Base-by-base conservation (phyloP, 768 basidiomycete species). In the Lentinula detonsa region DNA sequence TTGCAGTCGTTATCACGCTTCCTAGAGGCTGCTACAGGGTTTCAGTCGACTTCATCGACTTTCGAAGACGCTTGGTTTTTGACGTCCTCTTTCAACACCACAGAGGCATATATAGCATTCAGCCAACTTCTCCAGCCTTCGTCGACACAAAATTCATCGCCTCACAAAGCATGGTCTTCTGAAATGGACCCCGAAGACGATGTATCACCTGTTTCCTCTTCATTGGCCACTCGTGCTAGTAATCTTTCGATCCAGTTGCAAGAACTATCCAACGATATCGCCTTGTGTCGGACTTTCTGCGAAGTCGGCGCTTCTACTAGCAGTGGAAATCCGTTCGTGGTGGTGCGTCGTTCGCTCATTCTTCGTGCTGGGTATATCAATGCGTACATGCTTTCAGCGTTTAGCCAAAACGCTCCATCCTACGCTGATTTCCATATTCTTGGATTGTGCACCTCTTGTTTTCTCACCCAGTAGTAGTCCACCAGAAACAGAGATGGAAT, bases 381-480 rank as follows among this genome's bases (percentile, higher is more conserved):
- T 6, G n/a, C 11, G n/a, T 49, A 66, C 58, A 60, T 61, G 60
- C 50, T 49, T 62, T 16, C 64, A 91, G 90, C 83, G 81, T 70
- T 76, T 97, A 31, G 84, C 89, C 60, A 80, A 81, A 57, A 82
- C 86, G 13, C 73, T 98, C n/a, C 85, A 94, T 66, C 80, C 93
- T 3, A 86, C 87, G 9, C 76, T 98, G 10, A 75, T 93, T 2
- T 87, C 93, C 21, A 87, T 90, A 1, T 92, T 93, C 73, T 82
- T 98, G 21, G 95, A 98, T 70, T 85, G 85, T 64, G 92, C 93
- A 4, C 92, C 95, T 1, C 69, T 82, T 13, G 90, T 90, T 1
- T 95, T 96, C 73, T 81, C 86, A 3, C 88, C 91, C 0, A 81
- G 80, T 64, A 74, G 74, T n/a, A 78, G 68, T 34, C 82, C 85